Base-by-base conservation (phyloP, 371 early-diverging fungal species). In the Mortierella polycephala region DNA sequence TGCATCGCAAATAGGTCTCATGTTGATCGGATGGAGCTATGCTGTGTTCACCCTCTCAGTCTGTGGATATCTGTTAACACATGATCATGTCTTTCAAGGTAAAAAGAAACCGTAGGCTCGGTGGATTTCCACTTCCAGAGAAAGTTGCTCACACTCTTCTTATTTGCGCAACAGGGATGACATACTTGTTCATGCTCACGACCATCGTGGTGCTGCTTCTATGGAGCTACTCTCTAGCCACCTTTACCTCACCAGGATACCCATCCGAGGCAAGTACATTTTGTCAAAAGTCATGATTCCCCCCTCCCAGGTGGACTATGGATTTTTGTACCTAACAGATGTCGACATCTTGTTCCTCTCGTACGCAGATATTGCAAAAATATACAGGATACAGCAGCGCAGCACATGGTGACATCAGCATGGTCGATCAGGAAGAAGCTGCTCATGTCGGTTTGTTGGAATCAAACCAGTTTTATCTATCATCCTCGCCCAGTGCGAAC, bases 171-270 rank as follows among this genome's bases (percentile, higher is more conserved):
- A 41, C 69, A 83, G 83, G 82, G 7, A 18, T 60, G 11, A 39
- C 71, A 7, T 83, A 75, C 60, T 18, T 81, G 18, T 7, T 66
- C 42, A 41, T 67, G 47, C 58, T 66, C 3, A 77, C 79, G 13
- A 45, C 57, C 41, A 64, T 83, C 5, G 47, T 72, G 1, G 55
- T 74, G 11, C 57, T 83, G 16, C 58, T 79, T 23, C 21, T 75
- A 44, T 82, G 82, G 82, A 82, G 83, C 60, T 83, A 79, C 49
- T 63, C 66, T 20, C 40, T 79, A 16, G 80, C 75, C 40, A 60
- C 65, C 21, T 71, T 79, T 12, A 57, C 64, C 1, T 71, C 74
- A 5, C 83, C 83, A 41, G 83, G 83, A 13, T 71, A 67, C 42
- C 77, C 83, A 0, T 64, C 70, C 18, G 79, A 76, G 52, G 81